Evolutionary conservation across 2,329 filamentous ascomycete species (phyloP), one percentile per base, ranked within the genome.

Genomic region (Hysterium pulicare): DNA sequence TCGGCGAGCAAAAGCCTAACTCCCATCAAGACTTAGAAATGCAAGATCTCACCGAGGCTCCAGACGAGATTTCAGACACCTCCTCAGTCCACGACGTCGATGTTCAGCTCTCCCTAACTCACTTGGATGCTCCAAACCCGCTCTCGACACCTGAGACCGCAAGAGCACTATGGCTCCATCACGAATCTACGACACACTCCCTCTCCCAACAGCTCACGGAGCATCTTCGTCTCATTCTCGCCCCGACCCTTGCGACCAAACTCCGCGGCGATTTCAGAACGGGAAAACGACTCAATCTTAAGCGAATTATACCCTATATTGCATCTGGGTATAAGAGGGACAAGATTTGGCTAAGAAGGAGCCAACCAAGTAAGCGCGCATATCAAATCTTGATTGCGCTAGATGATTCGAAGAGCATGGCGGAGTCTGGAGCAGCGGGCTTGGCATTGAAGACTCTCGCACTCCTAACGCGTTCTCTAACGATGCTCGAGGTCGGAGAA

Each of bases 301-400:
- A 97, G 71, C 89, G 91, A 55, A 98, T 99, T 70, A 98, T 99
- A 58, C 93, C 94, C 0, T 99, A 98, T 71, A 97, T 99, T 55
- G 93, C 94, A 1, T 97, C 90, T 0, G 85, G 87, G 62, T 98
- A 96, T 78, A 97, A 96, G 76, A 87, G 93, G 47, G 93, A 99
- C 79, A 98, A 98, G 76, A 99, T 99, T 70, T 99, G 93, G 93
- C 95, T 98, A 85, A 86, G 94, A 11, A 83, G 94, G 42, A 85
- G 82, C 24, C 83, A 95, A 38, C 94, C 94, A 1, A 91, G 85
- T 28, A 97, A 97, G 71, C 86, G 94, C 31, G 86, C 84, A 44
- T 98, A 98, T 70, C 94, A 99, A 69, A 94, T 98, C 67, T 83
- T 98, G 73, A 84, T 99, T 38, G 94, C 93, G 30, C 89, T 99